Base-by-base conservation (phyloP, 225 moss, liverwort and hornwort species). In the Anthoceros angustus region DNA sequence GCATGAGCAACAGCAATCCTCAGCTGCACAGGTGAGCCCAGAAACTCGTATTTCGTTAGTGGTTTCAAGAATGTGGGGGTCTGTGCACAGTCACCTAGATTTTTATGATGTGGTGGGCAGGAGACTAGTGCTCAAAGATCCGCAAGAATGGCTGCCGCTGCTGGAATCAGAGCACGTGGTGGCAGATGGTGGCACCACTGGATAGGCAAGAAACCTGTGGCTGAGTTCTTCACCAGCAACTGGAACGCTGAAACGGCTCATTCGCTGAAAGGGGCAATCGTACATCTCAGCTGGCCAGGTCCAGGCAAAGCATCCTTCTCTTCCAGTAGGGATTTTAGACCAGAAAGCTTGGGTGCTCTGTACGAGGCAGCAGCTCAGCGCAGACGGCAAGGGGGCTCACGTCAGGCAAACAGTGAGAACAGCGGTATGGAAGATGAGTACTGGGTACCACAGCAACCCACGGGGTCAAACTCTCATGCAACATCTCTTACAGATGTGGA, bases 151-250 rank as follows among this genome's bases (percentile, higher is more conserved):
- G 78, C 86, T 70, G 91, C 94, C 46, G 91, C 86, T 18, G 82
- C 83, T 43, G 85, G 74, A 16, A 91, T 95, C 14, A 86, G 86
- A 72, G 76, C 91, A 5, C 79, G 86, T 64, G 88, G 88, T 65
- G 94, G 94, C 26, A 83, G 80, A 4, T 95, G 94, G 94, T 95
- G 94, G 94, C 83, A 86, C 66, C 84, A 85, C 69, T 75, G 88
- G 25, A 80, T 80, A 39, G 80, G 79, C 69, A 79, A 66, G 49
- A 73, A 75, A 64, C 72, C 76, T 3, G 64, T 68, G 62, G 39
- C 64, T 26, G 74, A 77, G 16, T 7, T 18, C 23, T 23, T 18
- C n/a, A 55, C n/a, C 55, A 55, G 7, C 7, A 55, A 55, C 55
- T 55, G 55, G 55, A 15, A 20, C 23, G 7, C 55, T 20, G 10